Percentiles rank a stretch among this genome's conserved stretches.
phyloP scores from a whole-genome alignment of 306 rosid genomes.

The Macrotyloma uniflorum region DNA sequence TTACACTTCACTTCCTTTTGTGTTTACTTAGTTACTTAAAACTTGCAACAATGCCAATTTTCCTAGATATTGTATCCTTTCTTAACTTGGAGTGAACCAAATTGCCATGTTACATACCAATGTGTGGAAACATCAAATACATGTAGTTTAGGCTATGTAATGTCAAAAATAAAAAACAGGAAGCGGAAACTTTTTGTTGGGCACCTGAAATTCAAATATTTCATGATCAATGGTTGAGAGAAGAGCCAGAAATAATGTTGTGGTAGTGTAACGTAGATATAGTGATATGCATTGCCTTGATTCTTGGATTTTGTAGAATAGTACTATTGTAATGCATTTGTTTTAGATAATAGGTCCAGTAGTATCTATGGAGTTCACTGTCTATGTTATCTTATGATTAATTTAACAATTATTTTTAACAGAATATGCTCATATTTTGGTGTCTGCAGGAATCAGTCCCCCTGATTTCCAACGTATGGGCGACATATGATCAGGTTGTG shows the following conservation, averaged over 20 bases:
- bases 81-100: background rate
- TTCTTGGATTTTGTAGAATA: slow-evolving; percentile 18
- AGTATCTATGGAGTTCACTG: slow-evolving; percentile 24
- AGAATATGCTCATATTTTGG: slow-evolving; percentile 17
- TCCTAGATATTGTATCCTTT: background rate
- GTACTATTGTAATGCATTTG: slow-evolving; percentile 2
- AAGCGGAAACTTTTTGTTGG: background rate
- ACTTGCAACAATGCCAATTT: background rate
- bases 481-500: slow-evolving; percentile 38
- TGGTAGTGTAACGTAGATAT: background rate
- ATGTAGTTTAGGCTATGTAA: background rate
- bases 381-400: slow-evolving; percentile 18
- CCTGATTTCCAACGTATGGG: slow-evolving; percentile 41
- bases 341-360: background rate
- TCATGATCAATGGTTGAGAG: slow-evolving; percentile 4
- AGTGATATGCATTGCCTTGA: slow-evolving; percentile 20
- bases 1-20: background rate
- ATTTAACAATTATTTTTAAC: slow-evolving; percentile 21
- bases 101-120: background rate
- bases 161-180: slow-evolving; percentile 14
- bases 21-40: background rate
- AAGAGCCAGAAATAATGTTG: background rate
- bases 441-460: slow-evolving; percentile 64
- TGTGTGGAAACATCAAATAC: background rate
- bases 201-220: background rate